Percentiles rank a stretch among this genome's conserved stretches.
Evolutionary conservation across 768 basidiomycete genomes (phyloP).

Genomic region (Pulveroboletus sp.): DNA sequence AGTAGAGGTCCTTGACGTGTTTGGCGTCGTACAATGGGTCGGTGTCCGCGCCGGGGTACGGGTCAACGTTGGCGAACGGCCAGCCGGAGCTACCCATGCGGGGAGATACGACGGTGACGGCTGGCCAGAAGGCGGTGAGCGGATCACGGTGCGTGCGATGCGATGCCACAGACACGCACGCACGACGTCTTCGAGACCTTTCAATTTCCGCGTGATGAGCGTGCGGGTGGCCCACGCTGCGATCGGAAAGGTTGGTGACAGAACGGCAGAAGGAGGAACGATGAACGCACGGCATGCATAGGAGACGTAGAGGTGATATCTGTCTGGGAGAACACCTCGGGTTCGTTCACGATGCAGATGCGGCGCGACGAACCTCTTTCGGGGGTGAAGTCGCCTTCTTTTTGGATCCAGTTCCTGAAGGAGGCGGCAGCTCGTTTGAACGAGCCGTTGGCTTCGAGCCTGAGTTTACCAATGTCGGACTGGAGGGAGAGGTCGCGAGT

Average conservation of each 20-base stretch:
- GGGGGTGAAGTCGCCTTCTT: constrained; percentile 61
- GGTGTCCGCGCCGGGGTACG: constrained; percentile 66
- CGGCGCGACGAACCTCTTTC: constrained; percentile 52
- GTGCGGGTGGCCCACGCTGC: constrained; percentile 92
- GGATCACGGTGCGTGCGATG: background rate
- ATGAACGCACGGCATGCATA: constrained; percentile 69
- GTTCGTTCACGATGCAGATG: background rate
- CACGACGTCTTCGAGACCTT: constrained; percentile 84
- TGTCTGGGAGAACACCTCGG: constrained; percentile 42
- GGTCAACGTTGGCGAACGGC: constrained; percentile 73
- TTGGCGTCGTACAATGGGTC: constrained; percentile 69
- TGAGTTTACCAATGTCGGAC: constrained; percentile 53
- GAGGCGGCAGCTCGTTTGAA: constrained; percentile 54
- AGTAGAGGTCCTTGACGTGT: constrained; percentile 85
- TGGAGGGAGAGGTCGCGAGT: constrained; percentile 33
- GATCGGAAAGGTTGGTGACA: background rate
- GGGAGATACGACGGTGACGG: constrained; percentile 79
- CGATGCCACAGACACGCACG: constrained; percentile 48
- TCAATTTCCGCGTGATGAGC: constrained; percentile 84
- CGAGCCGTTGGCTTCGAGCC: constrained; percentile 55
- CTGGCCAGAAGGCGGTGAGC: constrained; percentile 34
- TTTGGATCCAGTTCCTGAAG: constrained; percentile 56
- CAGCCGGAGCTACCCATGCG: constrained; percentile 81
- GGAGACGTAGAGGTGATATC: constrained; percentile 90
- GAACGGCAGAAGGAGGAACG: no score